Evolutionary conservation across 495 filamentous ascomycete genomes (phyloP), one percentile per base, ranked within the genome.

Genomic region (Podospora appendiculata): DNA sequence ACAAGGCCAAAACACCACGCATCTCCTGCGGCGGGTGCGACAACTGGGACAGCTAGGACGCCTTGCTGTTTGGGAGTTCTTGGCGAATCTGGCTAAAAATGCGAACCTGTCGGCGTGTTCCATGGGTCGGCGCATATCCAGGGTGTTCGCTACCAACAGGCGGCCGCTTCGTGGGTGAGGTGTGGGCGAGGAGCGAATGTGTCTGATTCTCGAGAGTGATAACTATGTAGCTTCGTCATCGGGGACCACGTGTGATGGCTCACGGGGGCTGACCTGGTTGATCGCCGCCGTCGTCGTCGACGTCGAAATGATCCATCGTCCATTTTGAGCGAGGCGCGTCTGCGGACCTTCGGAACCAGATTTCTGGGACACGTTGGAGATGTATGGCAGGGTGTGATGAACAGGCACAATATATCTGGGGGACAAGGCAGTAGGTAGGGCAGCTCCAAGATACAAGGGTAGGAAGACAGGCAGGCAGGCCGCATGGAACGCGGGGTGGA

Each of bases 291-390:
- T 25, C 25, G 25, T 5, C 25, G 25, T 25, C 25, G 5, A 25
- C 25, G 25, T 25, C 25, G 25, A 25, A 5, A 25, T 25, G 25
- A 25, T 19, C 33, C 13, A 16, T 42, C 16, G 41, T 52, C 49
- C 32, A 46, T 47, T 36, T 56, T 14, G 11, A 41, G 54, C 49
- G 54, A 56, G n/a, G 17, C 49, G 49, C 54, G 41, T 41, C 36
- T 12, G 33, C 45, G 48, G 40, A 50, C 52, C 47, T 18, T 17
- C 34, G 8, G 47, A 41, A 12, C 36, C 32, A 45, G 36, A 7
- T 40, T 49, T 43, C 32, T 40, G 46, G 42, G 47, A 45, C 39
- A 32, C n/a, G 7, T 11, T 41, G 45, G 9, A 38, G 36, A 38
- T 38, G 36, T 13, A 38, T 38, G 10, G 9, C 8, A 11, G 36